Evolutionary conservation across 257 asterid species (phyloP).

Genomic region (Paulownia fortunei): DNA sequence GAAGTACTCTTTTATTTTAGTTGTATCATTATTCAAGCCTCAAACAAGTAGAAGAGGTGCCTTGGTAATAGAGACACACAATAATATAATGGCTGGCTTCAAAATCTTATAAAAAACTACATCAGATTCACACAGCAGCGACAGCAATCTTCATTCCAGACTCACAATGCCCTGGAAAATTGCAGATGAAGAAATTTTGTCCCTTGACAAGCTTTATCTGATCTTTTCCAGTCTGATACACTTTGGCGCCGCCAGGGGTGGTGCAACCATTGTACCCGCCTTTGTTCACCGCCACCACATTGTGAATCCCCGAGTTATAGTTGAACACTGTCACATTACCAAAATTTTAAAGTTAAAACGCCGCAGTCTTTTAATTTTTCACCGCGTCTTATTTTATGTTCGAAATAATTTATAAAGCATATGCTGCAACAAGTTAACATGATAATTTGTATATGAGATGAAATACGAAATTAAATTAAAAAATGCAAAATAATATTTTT

Average conservation of each 20-base stretch:
- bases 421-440: too few species aligned
- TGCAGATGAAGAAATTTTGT: slow-evolving; percentile 68
- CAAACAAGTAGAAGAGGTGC: background rate
- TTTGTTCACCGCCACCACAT: slow-evolving; percentile 45
- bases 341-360: too few species aligned
- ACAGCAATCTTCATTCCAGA: slow-evolving; percentile 72
- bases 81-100: too few species aligned
- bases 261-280: slow-evolving; percentile 44
- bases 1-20: background rate
- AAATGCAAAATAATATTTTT: too few species aligned
- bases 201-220: slow-evolving; percentile 59
- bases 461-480: too few species aligned
- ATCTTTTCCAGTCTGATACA: slow-evolving; percentile 51
- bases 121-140: slow-evolving; percentile 24
- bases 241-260: slow-evolving; percentile 24
- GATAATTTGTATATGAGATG: too few species aligned
- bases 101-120: too few species aligned
- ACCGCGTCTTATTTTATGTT: too few species aligned
- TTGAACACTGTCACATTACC: slow-evolving; percentile 51
- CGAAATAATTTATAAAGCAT: too few species aligned
- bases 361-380: too few species aligned
- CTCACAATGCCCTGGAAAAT: slow-evolving; percentile 50
- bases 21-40: background rate
- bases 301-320: slow-evolving; percentile 36
- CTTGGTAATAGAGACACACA: too few species aligned